Evolutionary conservation across 257 asterid species (phyloP), one percentile per base, ranked within the genome.

Genomic region (Capsicum rhomboideum): DNA sequence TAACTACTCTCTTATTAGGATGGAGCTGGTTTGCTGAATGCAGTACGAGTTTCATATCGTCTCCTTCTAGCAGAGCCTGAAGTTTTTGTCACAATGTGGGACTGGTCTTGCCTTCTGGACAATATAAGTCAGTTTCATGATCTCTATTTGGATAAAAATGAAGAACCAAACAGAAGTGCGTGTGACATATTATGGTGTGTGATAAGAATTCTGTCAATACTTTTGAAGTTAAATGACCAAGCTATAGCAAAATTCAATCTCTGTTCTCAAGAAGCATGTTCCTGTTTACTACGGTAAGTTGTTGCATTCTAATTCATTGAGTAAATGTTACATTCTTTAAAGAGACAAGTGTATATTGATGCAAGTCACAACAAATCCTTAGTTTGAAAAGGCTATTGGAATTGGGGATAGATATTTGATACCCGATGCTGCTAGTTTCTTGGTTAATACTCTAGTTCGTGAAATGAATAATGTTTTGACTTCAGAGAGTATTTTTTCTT

Each of bases 51-150:
- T 77, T 92, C 98, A 28, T 92, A 92, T 55, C 94, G 94, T 59
- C 89, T 94, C 85, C 93, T 94, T 88, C 88, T 86, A 84, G 88
- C 90, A 86, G 92, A 91, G 86, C 91, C 93, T 23, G 93, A 89
- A 59, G 89, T 90, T 86, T 93, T 94, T 90, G 86, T 90, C 34
- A 88, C 91, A 46, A 67, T 88, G 80, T 97, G 99, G 99, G 89
- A 97, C 85, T 95, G 98, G 98, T 93, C 99, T 81, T 90, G 93
- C 88, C 88, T 91, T 85, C 75, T 93, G 89, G 91, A 91, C 84
- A 78, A 92, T 86, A 82, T 88, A 85, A 86, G 79, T 72, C 93
- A 85, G 88, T 75, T 83, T 52, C 53, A 78, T 78, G 86, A 88
- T 83, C 77, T 83, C 63, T 37, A 78, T 66, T 17, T 64, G 63